Base-by-base conservation (phyloP, 2,329 filamentous ascomycete genomes). In the Microsporum ferrugineum region DNA sequence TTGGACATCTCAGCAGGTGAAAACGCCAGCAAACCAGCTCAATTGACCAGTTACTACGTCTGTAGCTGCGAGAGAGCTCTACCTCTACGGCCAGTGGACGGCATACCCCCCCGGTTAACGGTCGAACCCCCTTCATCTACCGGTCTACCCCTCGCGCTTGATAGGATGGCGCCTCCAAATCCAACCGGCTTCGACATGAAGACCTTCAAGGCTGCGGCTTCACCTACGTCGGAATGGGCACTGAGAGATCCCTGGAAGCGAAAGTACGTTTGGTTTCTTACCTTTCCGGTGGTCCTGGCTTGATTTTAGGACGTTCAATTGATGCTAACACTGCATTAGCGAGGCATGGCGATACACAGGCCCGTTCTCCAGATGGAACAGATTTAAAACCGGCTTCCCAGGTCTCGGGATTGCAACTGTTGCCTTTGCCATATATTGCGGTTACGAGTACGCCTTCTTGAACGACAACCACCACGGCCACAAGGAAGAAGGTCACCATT, bases 331-430 rank as follows among this genome's bases (percentile, higher is more conserved):
- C n/a, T 27, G 10, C 8, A 14, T 4, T 5, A 99, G 94, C 72
- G 94, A 99, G 80, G 83, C 88, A 72, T 99, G 94, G 94, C 84
- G 94, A 76, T 96, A 96, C 80, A 86, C 83, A 39, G 94, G 92
- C 65, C 86, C 84, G 60, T 97, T 96, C 80, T 87, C 86, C 66
- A 84, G 92, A 69, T 88, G 81, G 78, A 95, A 96, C 79, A 88
- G 94, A 69, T 94, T 96, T 80, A 91, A 87, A 79, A 80, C 83
- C 70, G 80, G 85, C 65, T 90, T 99, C 73, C 94, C 94, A 41
- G 94, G 94, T 64, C 82, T 99, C 69, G 94, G 94, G 66, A 95
- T 92, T 68, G 94, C 91, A 36, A 88, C 88, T 3, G 91, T 94
- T 63, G 91, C 92, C 53, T 99, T 99, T 75, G 85, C 87, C 57